A percentile compares a stretch with the other conserved stretches of the same genome.
Conservation (phyloP, 352 stramenopile species). For the Globisporangium canariense region DNA sequence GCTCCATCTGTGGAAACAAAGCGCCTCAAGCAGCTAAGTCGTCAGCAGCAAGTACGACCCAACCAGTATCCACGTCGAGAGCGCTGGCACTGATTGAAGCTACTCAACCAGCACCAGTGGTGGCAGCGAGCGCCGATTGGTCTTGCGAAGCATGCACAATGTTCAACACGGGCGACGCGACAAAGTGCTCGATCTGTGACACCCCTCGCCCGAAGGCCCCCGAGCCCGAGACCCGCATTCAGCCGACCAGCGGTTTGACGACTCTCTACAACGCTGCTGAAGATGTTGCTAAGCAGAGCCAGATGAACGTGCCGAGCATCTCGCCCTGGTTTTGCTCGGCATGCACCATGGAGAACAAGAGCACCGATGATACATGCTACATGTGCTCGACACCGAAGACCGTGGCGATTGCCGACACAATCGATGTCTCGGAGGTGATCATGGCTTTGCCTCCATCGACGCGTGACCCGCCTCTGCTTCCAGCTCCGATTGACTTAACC, state of each 20-base stretch:
- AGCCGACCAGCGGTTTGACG: constrained; percentile 48
- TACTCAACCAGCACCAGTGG: constrained; percentile 3
- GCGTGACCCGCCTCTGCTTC: constrained; percentile 20
- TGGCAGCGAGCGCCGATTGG: constrained; percentile 39
- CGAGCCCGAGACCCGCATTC: constrained; percentile 20
- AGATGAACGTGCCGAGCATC: constrained; percentile 15
- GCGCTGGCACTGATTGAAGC: constrained; percentile 42
- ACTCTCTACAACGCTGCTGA: constrained; percentile 70
- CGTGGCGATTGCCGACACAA: constrained; percentile 36
- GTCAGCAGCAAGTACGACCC: constrained; percentile 10
- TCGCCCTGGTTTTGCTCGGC: constrained; percentile 51
- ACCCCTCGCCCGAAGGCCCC: constrained; percentile 31
- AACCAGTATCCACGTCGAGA: constrained; percentile 40
- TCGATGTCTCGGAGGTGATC: constrained; percentile 29
- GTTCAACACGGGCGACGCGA: constrained; percentile 50
- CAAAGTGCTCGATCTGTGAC: constrained; percentile 76
- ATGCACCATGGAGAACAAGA: constrained; percentile 82
- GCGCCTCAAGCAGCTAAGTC: constrained; percentile 24
- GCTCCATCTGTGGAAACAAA: constrained; percentile 60
- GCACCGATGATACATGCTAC: constrained; percentile 47
- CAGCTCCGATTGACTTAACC: constrained; percentile 35
- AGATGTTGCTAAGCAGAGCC: constrained; percentile 31
- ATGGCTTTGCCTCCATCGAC: constrained; percentile 32
- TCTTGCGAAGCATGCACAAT: constrained; percentile 78
- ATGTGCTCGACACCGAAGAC: constrained; percentile 62